These are phyloP conservation scores for Entrophospora sp. DNA, from an alignment of 192 early-diverging fungal genomes.

Conservation along the genomic window DNA sequence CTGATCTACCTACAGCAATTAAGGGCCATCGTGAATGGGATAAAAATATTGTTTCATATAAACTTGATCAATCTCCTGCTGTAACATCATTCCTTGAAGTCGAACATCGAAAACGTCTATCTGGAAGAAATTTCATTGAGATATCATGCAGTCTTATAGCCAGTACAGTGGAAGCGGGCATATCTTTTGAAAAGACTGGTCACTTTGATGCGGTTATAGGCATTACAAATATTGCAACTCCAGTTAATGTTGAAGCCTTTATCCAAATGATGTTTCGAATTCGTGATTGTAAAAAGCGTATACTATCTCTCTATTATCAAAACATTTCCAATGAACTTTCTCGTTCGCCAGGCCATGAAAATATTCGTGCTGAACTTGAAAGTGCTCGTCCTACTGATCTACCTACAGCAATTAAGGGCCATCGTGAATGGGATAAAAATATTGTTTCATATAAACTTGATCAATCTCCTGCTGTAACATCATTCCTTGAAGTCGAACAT, in stretches of 20 bases:
- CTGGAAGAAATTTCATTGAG: no score
- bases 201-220: not conserved
- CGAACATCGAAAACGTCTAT: no score
- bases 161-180: not conserved
- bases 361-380: not conserved
- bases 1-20: no score
- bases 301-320: not conserved
- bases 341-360: not conserved
- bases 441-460: slow-evolving; percentile 5
- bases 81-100: no score
- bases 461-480: not conserved
- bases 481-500: slow-evolving; percentile 1
- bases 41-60: no score
- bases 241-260: not conserved
- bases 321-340: not conserved
- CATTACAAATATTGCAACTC: not conserved
- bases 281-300: not conserved
- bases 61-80: no score
- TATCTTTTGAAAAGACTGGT: not conserved
- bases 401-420: not conserved
- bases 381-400: not conserved
- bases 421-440: not conserved
- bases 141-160: no score
- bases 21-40: no score
- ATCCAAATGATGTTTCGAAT: not conserved